A percentile compares a stretch with the other conserved stretches of the same genome.
These are phyloP conservation scores for Knufia fluminis DNA, from an alignment of 2,329 filamentous ascomycete genomes.

Conservation along the genomic window DNA sequence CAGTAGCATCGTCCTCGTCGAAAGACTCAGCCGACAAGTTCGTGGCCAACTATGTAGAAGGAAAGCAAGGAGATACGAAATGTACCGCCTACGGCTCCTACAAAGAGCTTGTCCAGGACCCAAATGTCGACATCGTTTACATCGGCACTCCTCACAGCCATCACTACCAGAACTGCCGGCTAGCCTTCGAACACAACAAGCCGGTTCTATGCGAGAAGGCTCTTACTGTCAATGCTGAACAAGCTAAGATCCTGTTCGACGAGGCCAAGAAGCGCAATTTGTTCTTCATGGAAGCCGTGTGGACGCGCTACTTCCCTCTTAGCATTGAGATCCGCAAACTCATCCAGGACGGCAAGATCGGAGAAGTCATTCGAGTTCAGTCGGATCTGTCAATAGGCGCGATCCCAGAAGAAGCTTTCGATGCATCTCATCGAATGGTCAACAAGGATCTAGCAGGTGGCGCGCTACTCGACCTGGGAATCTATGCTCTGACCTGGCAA, in stretches of 20 bases:
- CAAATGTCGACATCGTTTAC: constrained; percentile 76
- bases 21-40: constrained; percentile 61
- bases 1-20: constrained; percentile 70
- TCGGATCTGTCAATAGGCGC: constrained; percentile 38
- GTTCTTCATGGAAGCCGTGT: constrained; percentile 80
- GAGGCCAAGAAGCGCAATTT: constrained; percentile 63
- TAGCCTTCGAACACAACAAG: constrained; percentile 76
- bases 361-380: constrained; percentile 47
- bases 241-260: constrained; percentile 62
- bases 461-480: constrained; percentile 71
- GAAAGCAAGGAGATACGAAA: constrained; percentile 36
- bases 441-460: constrained; percentile 77
- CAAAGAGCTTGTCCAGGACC: constrained; percentile 67
- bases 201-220: constrained; percentile 87
- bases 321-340: constrained; percentile 63
- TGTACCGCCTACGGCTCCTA: constrained; percentile 73
- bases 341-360: constrained; percentile 45
- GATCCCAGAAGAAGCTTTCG: constrained; percentile 9
- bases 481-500: constrained; percentile 84
- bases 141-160: constrained; percentile 86
- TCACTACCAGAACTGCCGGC: constrained; percentile 83
- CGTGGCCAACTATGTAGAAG: constrained; percentile 61
- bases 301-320: constrained; percentile 81
- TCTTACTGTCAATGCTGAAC: constrained; percentile 72
- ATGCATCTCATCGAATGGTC: constrained; percentile 58